phyloP scores from a whole-genome alignment of 305 asterid species.

The Fraxinus xanthoxyloides region DNA sequence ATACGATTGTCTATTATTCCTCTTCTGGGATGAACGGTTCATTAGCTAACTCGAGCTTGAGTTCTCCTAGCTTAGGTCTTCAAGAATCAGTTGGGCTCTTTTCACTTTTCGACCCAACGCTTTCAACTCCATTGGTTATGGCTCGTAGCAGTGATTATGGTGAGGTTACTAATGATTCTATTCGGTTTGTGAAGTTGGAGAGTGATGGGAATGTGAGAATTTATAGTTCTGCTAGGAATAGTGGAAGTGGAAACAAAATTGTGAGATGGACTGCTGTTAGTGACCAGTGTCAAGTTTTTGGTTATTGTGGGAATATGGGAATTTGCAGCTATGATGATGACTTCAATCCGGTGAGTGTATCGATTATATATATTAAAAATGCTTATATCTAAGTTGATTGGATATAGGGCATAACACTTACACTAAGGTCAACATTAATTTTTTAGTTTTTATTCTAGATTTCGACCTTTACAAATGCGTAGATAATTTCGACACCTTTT shows the following conservation, averaged over 20 bases:
- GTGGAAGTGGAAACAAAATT: conserved; percentile 35
- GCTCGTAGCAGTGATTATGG: conserved; percentile 62
- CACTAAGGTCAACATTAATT: too few species aligned
- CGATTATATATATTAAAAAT: too few species aligned
- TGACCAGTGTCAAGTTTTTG: conserved; percentile 70
- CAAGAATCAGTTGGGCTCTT: conserved; percentile 46
- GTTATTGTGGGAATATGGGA: conserved; percentile 74
- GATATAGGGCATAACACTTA: too few species aligned
- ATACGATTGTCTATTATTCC: conserved; percentile 39
- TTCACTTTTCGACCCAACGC: conserved; percentile 41
- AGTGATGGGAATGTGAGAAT: conserved; percentile 78
- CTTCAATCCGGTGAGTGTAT: too few species aligned
- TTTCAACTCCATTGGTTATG: conserved; percentile 34
- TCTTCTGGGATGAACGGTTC: conserved; percentile 45
- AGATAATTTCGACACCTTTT: too few species aligned
- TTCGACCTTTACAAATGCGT: too few species aligned
- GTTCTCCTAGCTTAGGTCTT: conserved; percentile 54
- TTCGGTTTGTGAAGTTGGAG: conserved; percentile 66
- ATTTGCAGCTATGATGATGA: conserved; percentile 55
- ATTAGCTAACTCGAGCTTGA: conserved; percentile 24
- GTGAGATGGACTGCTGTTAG: conserved; percentile 69
- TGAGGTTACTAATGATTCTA: conserved; percentile 27
- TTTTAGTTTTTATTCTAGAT: too few species aligned
- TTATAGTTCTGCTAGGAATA: conserved; percentile 47
- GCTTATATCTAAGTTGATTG: too few species aligned